Conservation (phyloP, 2,329 filamentous ascomycete genomes). For the Aspergillaceae sp. region DNA sequence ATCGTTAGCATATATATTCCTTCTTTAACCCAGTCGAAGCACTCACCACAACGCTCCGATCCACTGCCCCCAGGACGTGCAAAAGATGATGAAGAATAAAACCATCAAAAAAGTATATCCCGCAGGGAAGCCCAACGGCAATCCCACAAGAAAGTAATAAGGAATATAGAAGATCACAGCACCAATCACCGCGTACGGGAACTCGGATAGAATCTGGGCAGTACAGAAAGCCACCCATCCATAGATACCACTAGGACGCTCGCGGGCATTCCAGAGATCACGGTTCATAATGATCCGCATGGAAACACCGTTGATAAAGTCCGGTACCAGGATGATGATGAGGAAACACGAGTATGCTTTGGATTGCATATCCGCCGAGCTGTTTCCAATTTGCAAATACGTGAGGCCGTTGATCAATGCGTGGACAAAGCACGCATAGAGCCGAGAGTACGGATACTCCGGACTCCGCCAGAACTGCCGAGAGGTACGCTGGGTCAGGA, state of each 20-base stretch:
- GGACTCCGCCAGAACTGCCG: conserved; percentile 64
- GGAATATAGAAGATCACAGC: conserved; percentile 57
- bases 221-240: conserved; percentile 63
- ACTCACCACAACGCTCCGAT: conserved; percentile 62
- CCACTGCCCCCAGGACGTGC: conserved; percentile 66
- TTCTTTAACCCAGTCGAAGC: conserved; percentile 9
- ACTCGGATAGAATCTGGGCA: conserved; percentile 59
- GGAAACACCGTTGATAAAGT: conserved; percentile 60
- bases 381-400: conserved; percentile 58
- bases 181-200: conserved; percentile 56
- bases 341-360: conserved; percentile 61
- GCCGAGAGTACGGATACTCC: conserved; percentile 63
- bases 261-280: conserved; percentile 58
- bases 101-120: conserved; percentile 68
- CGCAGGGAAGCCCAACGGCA: conserved; percentile 54
- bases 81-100: conserved; percentile 63
- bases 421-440: conserved; percentile 58
- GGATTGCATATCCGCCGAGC: conserved; percentile 57
- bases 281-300: conserved; percentile 64
- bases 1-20: not conserved
- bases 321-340: conserved; percentile 54
- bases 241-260: conserved; percentile 62
- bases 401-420: conserved; percentile 67
- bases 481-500: conserved; percentile 61
- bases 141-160: conserved; percentile 64